Conservation (phyloP, 139 green algal genomes). For the Chlamydomonas sp. region DNA sequence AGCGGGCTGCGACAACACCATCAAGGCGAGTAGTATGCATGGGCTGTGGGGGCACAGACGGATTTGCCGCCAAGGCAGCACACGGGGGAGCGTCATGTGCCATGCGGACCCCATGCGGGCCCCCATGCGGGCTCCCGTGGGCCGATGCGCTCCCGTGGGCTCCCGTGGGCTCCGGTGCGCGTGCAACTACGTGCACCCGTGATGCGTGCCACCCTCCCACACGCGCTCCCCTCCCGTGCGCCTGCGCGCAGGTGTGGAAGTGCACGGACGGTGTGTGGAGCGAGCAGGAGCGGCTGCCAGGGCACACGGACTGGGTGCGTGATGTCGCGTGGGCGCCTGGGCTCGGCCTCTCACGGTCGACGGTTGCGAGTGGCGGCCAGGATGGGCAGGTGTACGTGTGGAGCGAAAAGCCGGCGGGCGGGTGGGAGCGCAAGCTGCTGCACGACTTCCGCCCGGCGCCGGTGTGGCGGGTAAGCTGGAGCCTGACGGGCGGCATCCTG, state of each 20-base stretch:
- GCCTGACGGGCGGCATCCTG: slow-evolving; percentile 82
- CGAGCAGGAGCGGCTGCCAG: slow-evolving; percentile 62
- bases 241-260: slow-evolving; percentile 63
- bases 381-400: slow-evolving; percentile 89
- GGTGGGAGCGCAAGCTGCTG: slow-evolving; percentile 63
- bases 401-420: slow-evolving; percentile 45
- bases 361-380: slow-evolving; percentile 85
- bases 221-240: not conserved
- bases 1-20: slow-evolving; percentile 80
- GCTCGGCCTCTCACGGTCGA: slow-evolving; percentile 73
- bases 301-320: slow-evolving; percentile 90
- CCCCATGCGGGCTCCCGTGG: too few relatives aligned
- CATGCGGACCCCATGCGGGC: too few relatives aligned
- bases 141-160: too few relatives aligned
- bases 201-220: not conserved
- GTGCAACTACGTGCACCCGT: too few relatives aligned
- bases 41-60: too few relatives aligned
- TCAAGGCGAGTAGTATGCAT: slow-evolving; percentile 74
- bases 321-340: slow-evolving; percentile 94
- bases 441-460: slow-evolving; percentile 60
- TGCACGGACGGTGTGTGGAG: slow-evolving; percentile 57
- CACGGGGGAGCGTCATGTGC: too few relatives aligned
- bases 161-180: too few relatives aligned
- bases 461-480: slow-evolving; percentile 91
- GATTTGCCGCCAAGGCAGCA: too few relatives aligned